Conservation (phyloP, 106 monocot species). For the Dioscorea dumetorum region DNA sequence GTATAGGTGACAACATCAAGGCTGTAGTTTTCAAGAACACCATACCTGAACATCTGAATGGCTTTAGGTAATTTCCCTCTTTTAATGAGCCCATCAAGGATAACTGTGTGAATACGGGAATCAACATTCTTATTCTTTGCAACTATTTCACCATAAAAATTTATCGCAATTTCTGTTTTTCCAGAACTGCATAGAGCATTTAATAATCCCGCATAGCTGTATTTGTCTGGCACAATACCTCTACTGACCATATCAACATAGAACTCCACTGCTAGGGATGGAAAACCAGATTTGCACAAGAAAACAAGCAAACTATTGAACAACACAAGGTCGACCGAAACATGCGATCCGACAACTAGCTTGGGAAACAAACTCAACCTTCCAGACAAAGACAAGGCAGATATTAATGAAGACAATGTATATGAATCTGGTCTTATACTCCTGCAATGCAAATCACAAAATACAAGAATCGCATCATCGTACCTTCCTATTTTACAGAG, state of each 20-base stretch:
- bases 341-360: constrained; percentile 18
- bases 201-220: constrained; percentile 47
- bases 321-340: constrained; percentile 35
- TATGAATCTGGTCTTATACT: constrained; percentile 47
- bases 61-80: constrained; percentile 26
- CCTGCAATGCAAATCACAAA: constrained; percentile 15
- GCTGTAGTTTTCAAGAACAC: constrained; percentile 17
- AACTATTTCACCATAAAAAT: constrained; percentile 37
- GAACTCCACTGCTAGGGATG: constrained; percentile 32
- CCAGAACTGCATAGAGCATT: constrained; percentile 33
- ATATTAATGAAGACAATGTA: constrained; percentile 46
- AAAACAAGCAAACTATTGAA: constrained; percentile 52
- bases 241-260: constrained; percentile 32
- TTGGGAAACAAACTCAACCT: constrained; percentile 32
- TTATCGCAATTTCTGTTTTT: constrained; percentile 32
- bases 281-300: constrained; percentile 50
- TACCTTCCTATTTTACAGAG: constrained; percentile 35
- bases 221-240: constrained; percentile 48
- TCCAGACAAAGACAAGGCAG: constrained; percentile 22
- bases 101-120: constrained; percentile 47
- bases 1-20: constrained; percentile 49
- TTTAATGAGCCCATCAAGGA: constrained; percentile 51
- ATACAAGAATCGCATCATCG: constrained; percentile 38
- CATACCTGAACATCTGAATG: constrained; percentile 39
- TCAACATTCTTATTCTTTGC: constrained; percentile 21